Base-by-base conservation (phyloP, 768 basidiomycete species). In the Phylloporus arenicola region DNA sequence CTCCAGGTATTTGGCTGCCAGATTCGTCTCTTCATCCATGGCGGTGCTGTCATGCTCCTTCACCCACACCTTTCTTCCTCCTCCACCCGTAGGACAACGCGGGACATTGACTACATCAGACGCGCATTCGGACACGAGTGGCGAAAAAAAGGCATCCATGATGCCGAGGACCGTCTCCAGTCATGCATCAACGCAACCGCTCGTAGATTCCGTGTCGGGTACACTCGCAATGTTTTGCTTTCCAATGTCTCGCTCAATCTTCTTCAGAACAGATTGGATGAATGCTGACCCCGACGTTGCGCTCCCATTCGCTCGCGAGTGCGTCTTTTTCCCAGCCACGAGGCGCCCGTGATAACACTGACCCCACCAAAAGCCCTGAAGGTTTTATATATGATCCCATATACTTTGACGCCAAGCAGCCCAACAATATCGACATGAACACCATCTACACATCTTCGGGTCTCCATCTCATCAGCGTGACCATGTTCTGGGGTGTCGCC, bases 41-140 rank as follows among this genome's bases (percentile, higher is more conserved):
- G 86, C 19, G 86, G 86, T 1, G 84, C 83, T 0, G 83, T 83
- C 48, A 86, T 87, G 83, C 75, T 88, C 20, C 73, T 88, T 1
- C 84, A 88, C 41, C 73, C 72, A 0, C 61, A 65, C 1, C 67
- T 68, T 58, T 72, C 61, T 46, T 60, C 48, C 48, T 70, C 71
- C 48, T 71, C 68, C 24, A 69, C 71, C 16, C 72, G 82, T 42
- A 73, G 71, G 12, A 75, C 73, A 16, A 88, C 86, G 0, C 73
- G 82, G 29, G 85, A 88, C 59, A 72, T 88, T 20, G 86, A 88
- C 68, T 81, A 81, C 64, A 78, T 85, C 49, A 70, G 77, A 25
- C 76, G 86, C 3, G 76, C 80, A 0, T 85, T 88, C 49, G 73
- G 74, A 1, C 64, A 70, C 7, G 82, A 86, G 57, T 81, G 77